Percentiles rank a stretch among this genome's conserved stretches.
Conservation (phyloP, 768 basidiomycete species). For the Kwoniella dejecticola region DNA sequence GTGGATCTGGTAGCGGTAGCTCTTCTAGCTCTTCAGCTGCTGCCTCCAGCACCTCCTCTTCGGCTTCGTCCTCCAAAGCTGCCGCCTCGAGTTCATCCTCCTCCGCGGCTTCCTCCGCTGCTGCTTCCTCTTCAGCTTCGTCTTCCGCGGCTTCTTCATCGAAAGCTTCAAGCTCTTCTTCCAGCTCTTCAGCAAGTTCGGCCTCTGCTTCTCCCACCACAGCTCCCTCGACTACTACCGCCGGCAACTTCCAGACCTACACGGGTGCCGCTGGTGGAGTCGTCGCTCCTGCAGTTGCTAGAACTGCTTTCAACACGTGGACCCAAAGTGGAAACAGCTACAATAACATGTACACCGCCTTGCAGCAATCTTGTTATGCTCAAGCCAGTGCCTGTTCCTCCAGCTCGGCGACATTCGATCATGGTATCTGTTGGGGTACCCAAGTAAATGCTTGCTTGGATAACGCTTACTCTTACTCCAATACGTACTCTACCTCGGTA, state of each 20-base stretch:
- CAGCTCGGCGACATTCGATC: conserved; percentile 17
- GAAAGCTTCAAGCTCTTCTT: not conserved
- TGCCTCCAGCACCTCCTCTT: not conserved
- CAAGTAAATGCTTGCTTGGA: conserved; percentile 17
- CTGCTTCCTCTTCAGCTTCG: not conserved
- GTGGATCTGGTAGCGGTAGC: not conserved
- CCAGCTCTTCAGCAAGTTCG: conserved; percentile 2
- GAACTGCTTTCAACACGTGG: conserved; percentile 7
- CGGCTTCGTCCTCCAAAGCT: conserved; percentile 6
- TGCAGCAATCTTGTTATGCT: conserved; percentile 28
- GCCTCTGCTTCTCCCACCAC: conserved; percentile 6
- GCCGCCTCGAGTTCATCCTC: conserved; percentile 2
- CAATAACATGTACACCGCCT: conserved; percentile 19
- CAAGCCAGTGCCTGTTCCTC: conserved; percentile 25
- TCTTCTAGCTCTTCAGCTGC: conserved; percentile 1
- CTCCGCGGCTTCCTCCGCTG: not conserved
- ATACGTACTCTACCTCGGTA: conserved; percentile 7
- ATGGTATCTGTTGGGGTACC: conserved; percentile 12
- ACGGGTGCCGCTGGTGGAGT: conserved; percentile 27
- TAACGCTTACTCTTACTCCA: conserved; percentile 6
- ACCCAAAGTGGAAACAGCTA: conserved; percentile 14
- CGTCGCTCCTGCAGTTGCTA: conserved; percentile 24
- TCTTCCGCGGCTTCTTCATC: conserved; percentile 5
- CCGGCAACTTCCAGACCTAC: conserved; percentile 24
- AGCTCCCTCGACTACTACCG: conserved; percentile 9